Evolutionary conservation across 805 yeast species (phyloP).

Genomic region (Suhomyces kilbournensis): DNA sequence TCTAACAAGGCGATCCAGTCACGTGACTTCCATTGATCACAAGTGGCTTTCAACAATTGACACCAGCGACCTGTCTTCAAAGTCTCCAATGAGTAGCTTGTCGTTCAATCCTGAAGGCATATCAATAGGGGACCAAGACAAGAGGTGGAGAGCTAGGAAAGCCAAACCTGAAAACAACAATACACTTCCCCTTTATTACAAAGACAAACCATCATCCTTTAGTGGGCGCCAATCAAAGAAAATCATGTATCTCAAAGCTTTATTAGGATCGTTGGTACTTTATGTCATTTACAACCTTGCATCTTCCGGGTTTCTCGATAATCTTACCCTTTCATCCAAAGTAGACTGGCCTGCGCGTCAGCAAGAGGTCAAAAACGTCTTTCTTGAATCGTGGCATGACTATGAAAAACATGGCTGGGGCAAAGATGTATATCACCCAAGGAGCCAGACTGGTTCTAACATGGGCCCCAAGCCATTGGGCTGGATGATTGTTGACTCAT

Average conservation of each 20-base stretch:
- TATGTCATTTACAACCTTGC: slow-evolving; percentile 36
- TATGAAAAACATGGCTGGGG: slow-evolving; percentile 83
- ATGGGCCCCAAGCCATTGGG: slow-evolving; percentile 85
- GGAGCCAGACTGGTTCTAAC: slow-evolving; percentile 58
- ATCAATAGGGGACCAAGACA: slow-evolving; percentile 11
- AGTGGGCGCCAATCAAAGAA: slow-evolving; percentile 3
- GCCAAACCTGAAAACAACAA: slow-evolving; percentile 4
- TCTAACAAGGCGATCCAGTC: neutral
- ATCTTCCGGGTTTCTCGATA: slow-evolving; percentile 5
- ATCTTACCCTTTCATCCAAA: slow-evolving; percentile 1
- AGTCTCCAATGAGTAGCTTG: neutral
- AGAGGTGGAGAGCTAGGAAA: slow-evolving; percentile 18
- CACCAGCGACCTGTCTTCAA: neutral
- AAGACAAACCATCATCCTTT: slow-evolving; percentile 27
- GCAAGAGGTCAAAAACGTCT: slow-evolving; percentile 60
- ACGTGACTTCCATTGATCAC: neutral
- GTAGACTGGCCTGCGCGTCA: slow-evolving; percentile 48
- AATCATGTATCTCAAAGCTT: slow-evolving; percentile 42
- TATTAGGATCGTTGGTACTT: slow-evolving; percentile 37
- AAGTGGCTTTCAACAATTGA: neutral
- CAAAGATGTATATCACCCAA: slow-evolving; percentile 70
- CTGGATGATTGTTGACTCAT: slow-evolving; percentile 87
- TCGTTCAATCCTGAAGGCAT: slow-evolving; percentile 9
- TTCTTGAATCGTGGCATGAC: slow-evolving; percentile 73
- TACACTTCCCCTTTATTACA: slow-evolving; percentile 32